A percentile compares a stretch with the other conserved stretches of the same genome.
Conservation (phyloP, 2,329 filamentous ascomycete species). For the Lecanicillium sp. region DNA sequence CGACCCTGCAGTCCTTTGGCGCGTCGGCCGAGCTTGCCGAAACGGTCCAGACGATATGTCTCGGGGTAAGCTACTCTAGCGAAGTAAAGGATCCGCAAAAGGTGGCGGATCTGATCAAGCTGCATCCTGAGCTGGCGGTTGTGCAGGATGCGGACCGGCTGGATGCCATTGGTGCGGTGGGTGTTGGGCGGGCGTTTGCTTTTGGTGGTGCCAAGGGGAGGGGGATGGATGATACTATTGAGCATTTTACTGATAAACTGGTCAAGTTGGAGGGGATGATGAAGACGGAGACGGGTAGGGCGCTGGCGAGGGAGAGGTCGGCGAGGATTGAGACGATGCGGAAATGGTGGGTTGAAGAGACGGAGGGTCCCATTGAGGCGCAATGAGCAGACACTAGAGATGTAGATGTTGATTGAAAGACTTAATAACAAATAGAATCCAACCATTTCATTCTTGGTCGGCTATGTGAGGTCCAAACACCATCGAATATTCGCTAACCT, state of each 20-base stretch:
- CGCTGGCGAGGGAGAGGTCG: constrained; percentile 45
- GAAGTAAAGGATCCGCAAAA: constrained; percentile 58
- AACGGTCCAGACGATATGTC: constrained; percentile 63
- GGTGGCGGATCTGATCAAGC: constrained; percentile 52
- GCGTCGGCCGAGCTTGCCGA: constrained; percentile 49
- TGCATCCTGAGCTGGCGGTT: constrained; percentile 56
- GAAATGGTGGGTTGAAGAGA: constrained; percentile 52
- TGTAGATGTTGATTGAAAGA: no score
- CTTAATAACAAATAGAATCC: no score
- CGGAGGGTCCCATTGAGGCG: constrained; percentile 9
- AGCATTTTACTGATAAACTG: constrained; percentile 72
- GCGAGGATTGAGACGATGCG: constrained; percentile 43
- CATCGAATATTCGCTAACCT: no score
- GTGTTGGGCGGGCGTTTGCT: constrained; percentile 57
- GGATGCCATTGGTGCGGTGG: constrained; percentile 84
- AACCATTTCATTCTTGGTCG: no score
- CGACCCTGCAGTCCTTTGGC: constrained; percentile 48
- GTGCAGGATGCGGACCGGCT: constrained; percentile 90
- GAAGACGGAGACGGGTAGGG: constrained; percentile 50
- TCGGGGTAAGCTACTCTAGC: constrained; percentile 68
- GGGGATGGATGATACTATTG: constrained; percentile 56
- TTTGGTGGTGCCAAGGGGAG: constrained; percentile 60
- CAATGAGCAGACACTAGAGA: no score
- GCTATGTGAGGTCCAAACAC: no score
- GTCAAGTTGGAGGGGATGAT: constrained; percentile 55